Evolutionary conservation across 768 basidiomycete genomes (phyloP), one percentile per base, ranked within the genome.

Genomic region (Infundibulicybe gibba): DNA sequence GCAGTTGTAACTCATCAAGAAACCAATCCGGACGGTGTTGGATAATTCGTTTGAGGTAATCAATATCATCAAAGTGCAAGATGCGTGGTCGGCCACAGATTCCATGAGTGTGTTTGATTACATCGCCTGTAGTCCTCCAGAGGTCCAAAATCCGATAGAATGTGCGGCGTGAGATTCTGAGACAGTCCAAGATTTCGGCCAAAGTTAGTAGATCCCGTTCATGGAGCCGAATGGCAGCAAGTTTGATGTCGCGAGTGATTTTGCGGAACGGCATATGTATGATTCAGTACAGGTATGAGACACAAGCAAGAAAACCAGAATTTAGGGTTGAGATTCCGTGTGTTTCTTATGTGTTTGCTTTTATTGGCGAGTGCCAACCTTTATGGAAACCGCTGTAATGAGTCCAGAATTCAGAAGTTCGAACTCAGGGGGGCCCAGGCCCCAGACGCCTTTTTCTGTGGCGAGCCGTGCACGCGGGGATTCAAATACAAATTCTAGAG

Each of bases 1-100:
- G 59, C 9, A 51, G n/a, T 0, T 50, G 52, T 3, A 69, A 58
- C 44, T 71, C 64, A 40, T 69, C 61, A 0, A 71, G 54, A 41
- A 70, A 70, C 52, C 54, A 67, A 49, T 64, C 55, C 9, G 64
- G 64, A 2, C 45, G 33, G n/a, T 52, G 50, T 1, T 43, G 39
- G 21, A 59, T 43, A n/a, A 62, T 47, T 10, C 40, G 15, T 0
- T 57, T 32, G n/a, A 64, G 54, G 35, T 64, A 62, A 1, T 54
- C 33, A 15, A 60, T 17, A 43, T 64, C 58, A 15, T 57, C 52
- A 35, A 37, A 42, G 13, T 44, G 32, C 3, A 57, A 49, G 2
- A 50, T 25, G 13, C 44, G 45, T 25, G 43, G 45, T 6, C 53
- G 39, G 10, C 56, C 53, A 40, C 32, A 45, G 12, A 41, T 16